phyloP scores from a whole-genome alignment of 2,329 filamentous ascomycete genomes.

The Trichophyton verrucosum region DNA sequence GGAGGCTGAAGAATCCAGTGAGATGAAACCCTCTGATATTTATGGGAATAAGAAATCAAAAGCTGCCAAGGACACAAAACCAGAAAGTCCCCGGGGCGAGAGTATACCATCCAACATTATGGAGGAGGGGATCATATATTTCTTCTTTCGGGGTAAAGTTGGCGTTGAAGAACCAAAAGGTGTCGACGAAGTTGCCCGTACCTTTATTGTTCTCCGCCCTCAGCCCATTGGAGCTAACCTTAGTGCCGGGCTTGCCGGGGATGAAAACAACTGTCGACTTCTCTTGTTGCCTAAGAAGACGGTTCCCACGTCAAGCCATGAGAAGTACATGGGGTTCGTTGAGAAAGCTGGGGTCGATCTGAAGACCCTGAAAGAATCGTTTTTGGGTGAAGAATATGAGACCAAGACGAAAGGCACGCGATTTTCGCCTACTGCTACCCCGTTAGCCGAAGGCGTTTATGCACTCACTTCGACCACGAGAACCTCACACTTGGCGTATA shows the following conservation, averaged over 20 bases:
- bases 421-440: constrained; percentile 55
- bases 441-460: constrained; percentile 77
- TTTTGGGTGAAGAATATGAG: constrained; percentile 56
- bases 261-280: constrained; percentile 53
- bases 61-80: constrained; percentile 16
- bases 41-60: constrained; percentile 5
- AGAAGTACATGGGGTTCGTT: constrained; percentile 71
- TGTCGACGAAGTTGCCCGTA: constrained; percentile 62
- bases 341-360: constrained; percentile 59
- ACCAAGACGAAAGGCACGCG: constrained; percentile 64
- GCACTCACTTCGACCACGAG: constrained; percentile 60
- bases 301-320: constrained; percentile 54
- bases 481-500: constrained; percentile 66
- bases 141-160: constrained; percentile 73
- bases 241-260: constrained; percentile 44
- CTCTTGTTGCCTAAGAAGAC: constrained; percentile 75
- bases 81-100: constrained; percentile 35
- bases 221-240: constrained; percentile 58
- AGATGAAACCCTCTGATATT: constrained; percentile 9
- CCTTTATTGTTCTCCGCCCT: constrained; percentile 67
- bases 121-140: constrained; percentile 84
- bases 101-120: constrained; percentile 51
- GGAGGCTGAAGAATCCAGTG: constrained; percentile 1
- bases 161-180: constrained; percentile 56
- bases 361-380: constrained; percentile 57